Evolutionary conservation across 176 grass and related monocot genomes (phyloP).

Genomic region (Triticum timopheevii): DNA sequence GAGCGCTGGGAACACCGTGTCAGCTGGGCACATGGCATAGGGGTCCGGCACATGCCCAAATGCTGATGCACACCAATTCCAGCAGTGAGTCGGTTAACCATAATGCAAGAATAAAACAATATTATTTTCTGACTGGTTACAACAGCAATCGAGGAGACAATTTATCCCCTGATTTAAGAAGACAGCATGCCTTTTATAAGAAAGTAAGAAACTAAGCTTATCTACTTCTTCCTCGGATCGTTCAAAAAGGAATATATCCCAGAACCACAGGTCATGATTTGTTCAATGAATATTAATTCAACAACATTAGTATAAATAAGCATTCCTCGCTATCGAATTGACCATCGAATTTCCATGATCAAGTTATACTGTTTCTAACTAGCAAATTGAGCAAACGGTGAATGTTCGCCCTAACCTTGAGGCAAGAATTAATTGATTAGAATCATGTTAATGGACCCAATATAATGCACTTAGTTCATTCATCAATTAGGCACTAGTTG

Average conservation of each 20-base stretch:
- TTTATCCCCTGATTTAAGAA: slow-evolving; percentile 12
- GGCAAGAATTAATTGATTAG: not conserved
- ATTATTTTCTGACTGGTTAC: not conserved
- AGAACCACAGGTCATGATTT: not conserved
- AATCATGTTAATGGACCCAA: not conserved
- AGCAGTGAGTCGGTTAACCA: not conserved
- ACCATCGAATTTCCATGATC: not conserved
- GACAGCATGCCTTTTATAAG: not conserved
- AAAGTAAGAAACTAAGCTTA: not conserved
- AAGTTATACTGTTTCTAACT: not conserved
- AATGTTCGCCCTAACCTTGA: not conserved
- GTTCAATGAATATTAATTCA: not conserved
- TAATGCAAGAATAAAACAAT: not conserved
- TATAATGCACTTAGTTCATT: not conserved
- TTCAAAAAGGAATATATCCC: not conserved
- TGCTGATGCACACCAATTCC: not conserved
- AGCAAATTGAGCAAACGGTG: not conserved
- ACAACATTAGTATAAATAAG: not conserved
- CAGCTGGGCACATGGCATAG: not conserved
- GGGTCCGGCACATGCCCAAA: not conserved
- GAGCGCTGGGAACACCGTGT: not conserved
- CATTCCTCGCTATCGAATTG: not conserved
- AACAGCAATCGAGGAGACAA: not conserved
- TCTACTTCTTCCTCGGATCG: not conserved
- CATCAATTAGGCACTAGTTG: not conserved